Conservation (phyloP, 2,329 filamentous ascomycete genomes). For the Zasmidium citrigriseum region DNA sequence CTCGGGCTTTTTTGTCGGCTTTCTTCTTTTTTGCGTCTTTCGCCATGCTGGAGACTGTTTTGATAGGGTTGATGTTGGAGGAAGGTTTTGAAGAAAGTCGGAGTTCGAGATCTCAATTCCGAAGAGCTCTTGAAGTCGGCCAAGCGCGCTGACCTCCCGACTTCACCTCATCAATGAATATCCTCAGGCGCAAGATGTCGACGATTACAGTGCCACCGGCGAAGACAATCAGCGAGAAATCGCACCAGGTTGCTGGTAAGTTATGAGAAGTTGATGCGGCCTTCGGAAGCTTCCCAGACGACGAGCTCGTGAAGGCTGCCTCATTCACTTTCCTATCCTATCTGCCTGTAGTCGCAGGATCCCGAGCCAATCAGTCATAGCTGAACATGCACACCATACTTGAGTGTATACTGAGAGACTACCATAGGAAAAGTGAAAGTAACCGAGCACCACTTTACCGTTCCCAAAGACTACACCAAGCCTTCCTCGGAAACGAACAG, state of each 20-base stretch:
- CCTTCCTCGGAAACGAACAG: slow-evolving; percentile 63
- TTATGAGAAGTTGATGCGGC: neutral
- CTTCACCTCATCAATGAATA: slow-evolving; percentile 21
- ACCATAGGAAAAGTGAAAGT: slow-evolving; percentile 68
- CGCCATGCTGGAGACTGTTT: slow-evolving; percentile 43
- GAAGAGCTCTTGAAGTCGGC: neutral
- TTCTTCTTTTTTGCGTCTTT: slow-evolving; percentile 51
- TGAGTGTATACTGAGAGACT: neutral
- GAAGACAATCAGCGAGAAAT: slow-evolving; percentile 49
- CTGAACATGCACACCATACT: neutral
- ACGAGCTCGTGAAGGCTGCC: too few species aligned
- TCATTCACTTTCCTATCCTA: neutral
- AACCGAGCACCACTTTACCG: slow-evolving; percentile 82
- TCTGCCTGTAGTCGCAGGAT: neutral
- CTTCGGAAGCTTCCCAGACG: too few species aligned
- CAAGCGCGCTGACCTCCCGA: neutral
- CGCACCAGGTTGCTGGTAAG: slow-evolving; percentile 47
- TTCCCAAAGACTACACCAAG: slow-evolving; percentile 75
- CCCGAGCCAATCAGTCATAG: too few species aligned
- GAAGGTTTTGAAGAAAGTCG: neutral
- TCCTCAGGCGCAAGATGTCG: slow-evolving; percentile 30
- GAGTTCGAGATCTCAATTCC: neutral
- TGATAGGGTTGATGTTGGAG: neutral
- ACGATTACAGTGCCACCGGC: slow-evolving; percentile 41
- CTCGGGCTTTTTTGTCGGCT: slow-evolving; percentile 48